phyloP scores from a whole-genome alignment of 495 filamentous ascomycete species.

The Lasiosphaeria hispida region DNA sequence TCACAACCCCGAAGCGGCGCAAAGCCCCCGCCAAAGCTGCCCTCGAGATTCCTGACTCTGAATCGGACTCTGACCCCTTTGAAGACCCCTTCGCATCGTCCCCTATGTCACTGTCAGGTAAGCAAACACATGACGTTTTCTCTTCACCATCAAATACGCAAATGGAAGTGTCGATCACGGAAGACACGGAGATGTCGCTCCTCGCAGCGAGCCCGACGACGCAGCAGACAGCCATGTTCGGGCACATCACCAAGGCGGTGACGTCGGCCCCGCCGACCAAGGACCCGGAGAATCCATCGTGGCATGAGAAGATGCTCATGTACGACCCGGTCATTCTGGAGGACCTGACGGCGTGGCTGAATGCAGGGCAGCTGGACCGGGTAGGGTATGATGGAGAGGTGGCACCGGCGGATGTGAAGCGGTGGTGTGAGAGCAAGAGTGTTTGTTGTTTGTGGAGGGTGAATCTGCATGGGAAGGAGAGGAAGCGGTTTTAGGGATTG shows the following conservation, averaged over 20 bases:
- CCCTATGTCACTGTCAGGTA: conserved; percentile 33
- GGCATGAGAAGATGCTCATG: conserved; percentile 89
- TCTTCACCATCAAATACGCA: conserved; percentile 28
- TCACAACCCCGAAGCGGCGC: conserved; percentile 18
- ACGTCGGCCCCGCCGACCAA: conserved; percentile 48
- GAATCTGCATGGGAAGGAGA: conserved; percentile 43
- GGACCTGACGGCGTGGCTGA: conserved; percentile 82
- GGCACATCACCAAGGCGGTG: conserved; percentile 65
- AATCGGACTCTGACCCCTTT: conserved; percentile 56
- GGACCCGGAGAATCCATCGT: conserved; percentile 56
- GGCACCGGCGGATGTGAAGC: conserved; percentile 56
- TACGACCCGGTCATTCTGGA: conserved; percentile 91
- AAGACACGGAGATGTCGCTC: conserved; percentile 43
- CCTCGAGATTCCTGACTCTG: conserved; percentile 68
- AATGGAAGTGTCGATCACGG: conserved; percentile 30
- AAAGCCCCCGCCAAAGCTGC: conserved; percentile 25
- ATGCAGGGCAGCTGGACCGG: conserved; percentile 61
- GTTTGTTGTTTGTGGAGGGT: conserved; percentile 68
- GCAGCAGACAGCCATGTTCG: conserved; percentile 49
- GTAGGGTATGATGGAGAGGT: conserved; percentile 67
- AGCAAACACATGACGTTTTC: conserved; percentile 21
- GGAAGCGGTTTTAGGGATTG: conserved; percentile 41
- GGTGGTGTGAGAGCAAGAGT: conserved; percentile 82
- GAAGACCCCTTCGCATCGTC: conserved; percentile 30
- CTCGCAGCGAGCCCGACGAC: conserved; percentile 30